These are phyloP conservation scores for Lomentospora prolificans DNA, from an alignment of 2,329 filamentous ascomycete genomes.

Conservation along the genomic window DNA sequence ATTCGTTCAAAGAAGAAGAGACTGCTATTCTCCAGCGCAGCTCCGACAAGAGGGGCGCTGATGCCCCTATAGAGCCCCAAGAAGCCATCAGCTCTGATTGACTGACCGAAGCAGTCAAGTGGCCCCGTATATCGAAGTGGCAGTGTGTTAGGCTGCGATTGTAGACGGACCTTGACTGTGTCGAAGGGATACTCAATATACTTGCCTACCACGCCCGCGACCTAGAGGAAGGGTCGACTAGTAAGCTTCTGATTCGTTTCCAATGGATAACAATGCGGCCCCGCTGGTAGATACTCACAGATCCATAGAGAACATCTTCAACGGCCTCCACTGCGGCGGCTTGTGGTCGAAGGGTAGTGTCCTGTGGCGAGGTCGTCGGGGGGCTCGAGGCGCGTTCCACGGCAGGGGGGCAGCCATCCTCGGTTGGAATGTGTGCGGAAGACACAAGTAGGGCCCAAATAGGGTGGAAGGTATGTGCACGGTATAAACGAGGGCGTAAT, in stretches of 20 bases:
- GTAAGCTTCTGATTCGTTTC: too few species aligned
- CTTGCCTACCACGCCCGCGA: slow-evolving; percentile 82
- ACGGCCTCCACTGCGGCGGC: slow-evolving; percentile 22
- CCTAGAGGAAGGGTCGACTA: slow-evolving; percentile 29
- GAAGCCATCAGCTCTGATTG: slow-evolving; percentile 69
- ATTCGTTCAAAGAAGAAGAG: slow-evolving; percentile 86
- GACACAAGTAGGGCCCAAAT: neutral
- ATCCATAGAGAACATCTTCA: slow-evolving; percentile 84
- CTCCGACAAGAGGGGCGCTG: slow-evolving; percentile 79
- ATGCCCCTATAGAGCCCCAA: slow-evolving; percentile 83
- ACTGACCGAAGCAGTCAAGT: slow-evolving; percentile 86
- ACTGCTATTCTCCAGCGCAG: slow-evolving; percentile 83
- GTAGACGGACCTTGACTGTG: slow-evolving; percentile 92
- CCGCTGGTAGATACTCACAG: slow-evolving; percentile 55
- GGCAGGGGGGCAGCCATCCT: slow-evolving; percentile 1
- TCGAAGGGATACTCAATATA: slow-evolving; percentile 98
- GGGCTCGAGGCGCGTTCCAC: neutral
- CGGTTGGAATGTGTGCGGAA: neutral
- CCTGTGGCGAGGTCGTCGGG: neutral
- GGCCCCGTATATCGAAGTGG: slow-evolving; percentile 78
- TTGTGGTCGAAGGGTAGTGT: neutral
- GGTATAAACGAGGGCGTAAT: neutral
- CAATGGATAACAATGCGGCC: too few species aligned
- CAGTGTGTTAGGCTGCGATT: slow-evolving; percentile 82
- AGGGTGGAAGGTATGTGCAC: neutral